Percentiles rank a stretch among this genome's conserved stretches.
Evolutionary conservation across 2,329 filamentous ascomycete species (phyloP).

Genomic region (Diplodia corticola): DNA sequence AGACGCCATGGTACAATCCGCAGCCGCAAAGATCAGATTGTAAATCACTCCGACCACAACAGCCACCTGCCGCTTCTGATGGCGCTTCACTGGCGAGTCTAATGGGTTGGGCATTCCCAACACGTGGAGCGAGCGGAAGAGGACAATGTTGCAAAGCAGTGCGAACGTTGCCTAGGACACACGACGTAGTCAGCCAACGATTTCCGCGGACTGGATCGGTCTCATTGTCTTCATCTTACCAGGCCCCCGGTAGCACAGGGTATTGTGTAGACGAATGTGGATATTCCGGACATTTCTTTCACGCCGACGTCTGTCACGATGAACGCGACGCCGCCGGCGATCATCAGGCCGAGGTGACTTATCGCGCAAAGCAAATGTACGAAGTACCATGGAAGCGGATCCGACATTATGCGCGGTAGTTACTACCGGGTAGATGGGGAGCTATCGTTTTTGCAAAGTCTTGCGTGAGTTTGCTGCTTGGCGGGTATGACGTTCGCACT

Average conservation of each 20-base stretch:
- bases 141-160: background rate
- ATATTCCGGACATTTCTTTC: background rate
- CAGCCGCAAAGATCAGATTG: background rate
- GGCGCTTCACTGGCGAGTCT: background rate
- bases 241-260: background rate
- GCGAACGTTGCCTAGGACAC: background rate
- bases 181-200: background rate
- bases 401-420: background rate
- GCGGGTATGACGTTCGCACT: background rate
- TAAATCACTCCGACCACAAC: background rate
- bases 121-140: background rate
- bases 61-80: background rate
- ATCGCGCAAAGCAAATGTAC: background rate
- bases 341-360: background rate
- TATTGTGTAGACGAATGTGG: background rate
- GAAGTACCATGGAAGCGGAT: background rate
- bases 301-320: background rate
- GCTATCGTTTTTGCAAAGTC: background rate
- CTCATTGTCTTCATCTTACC: background rate
- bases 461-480: too few relatives aligned
- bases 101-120: background rate
- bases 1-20: background rate
- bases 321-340: background rate
- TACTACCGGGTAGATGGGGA: background rate
- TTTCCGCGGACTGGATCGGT: background rate